These are phyloP conservation scores for Alopecurus myosuroides DNA, from an alignment of 176 grass and related monocot genomes.

Conservation along the genomic window DNA sequence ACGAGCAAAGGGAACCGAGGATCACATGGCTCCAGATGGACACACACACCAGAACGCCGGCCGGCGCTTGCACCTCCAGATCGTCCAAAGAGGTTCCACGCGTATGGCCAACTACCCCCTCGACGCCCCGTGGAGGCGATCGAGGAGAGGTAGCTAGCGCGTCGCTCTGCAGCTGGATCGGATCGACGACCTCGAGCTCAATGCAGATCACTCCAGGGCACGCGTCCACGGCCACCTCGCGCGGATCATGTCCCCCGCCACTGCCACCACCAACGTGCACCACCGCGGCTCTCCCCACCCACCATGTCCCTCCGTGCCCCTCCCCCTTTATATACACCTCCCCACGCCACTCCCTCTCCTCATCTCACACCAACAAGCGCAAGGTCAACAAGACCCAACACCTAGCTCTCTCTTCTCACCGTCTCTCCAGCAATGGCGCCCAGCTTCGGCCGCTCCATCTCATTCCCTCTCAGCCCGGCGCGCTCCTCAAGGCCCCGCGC, in stretches of 20 bases:
- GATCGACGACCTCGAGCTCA: background rate
- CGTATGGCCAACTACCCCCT: too few relatives aligned
- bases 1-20: too few relatives aligned
- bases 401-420: background rate
- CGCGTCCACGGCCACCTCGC: background rate
- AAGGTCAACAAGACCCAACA: too few relatives aligned
- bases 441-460: constrained; percentile 56
- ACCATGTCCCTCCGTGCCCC: background rate
- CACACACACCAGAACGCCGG: too few relatives aligned
- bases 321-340: constrained; percentile 8
- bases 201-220: background rate
- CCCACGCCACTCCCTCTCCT: background rate
- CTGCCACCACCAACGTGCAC: background rate
- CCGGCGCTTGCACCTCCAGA: too few relatives aligned
- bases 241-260: constrained; percentile 46
- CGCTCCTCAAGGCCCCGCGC: background rate
- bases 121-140: too few relatives aligned
- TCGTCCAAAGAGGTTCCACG: too few relatives aligned
- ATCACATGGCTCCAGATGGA: too few relatives aligned
- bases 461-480: constrained; percentile 41
- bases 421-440: constrained; percentile 40
- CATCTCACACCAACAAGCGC: too few relatives aligned
- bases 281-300: background rate
- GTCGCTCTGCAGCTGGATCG: background rate
- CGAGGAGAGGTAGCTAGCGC: background rate